Conservation (phyloP, 2,329 filamentous ascomycete genomes). For the Aspergillus carbonarius region DNA sequence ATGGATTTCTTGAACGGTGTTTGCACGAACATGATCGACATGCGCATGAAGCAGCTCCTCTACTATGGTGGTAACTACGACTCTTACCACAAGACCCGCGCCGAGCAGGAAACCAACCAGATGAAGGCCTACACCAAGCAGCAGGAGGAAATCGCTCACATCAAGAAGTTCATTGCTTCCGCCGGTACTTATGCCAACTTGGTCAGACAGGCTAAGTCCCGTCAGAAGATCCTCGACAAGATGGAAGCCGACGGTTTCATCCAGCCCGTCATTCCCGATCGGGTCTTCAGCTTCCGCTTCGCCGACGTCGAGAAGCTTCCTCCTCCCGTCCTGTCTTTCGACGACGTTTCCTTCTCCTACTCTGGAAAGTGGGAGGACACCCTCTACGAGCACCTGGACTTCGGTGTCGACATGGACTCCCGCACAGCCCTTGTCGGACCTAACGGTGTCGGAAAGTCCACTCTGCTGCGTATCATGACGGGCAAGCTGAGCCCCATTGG, state of each 20-base stretch:
- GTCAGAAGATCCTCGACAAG: slow-evolving; percentile 99
- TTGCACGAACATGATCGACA: slow-evolving; percentile 97
- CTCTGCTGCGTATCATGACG: slow-evolving; percentile 92
- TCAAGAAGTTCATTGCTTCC: slow-evolving; percentile 99
- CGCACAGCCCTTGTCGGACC: slow-evolving; percentile 94
- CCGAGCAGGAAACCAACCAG: slow-evolving; percentile 95
- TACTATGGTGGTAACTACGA: slow-evolving; percentile 99
- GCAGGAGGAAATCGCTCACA: slow-evolving; percentile 97
- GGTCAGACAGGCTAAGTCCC: slow-evolving; percentile 96
- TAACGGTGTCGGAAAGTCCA: slow-evolving; percentile 99
- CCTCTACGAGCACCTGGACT: slow-evolving; percentile 92
- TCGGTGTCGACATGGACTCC: slow-evolving; percentile 99
- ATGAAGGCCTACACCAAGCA: slow-evolving; percentile 99
- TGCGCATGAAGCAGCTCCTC: slow-evolving; percentile 81
- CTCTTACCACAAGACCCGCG: slow-evolving; percentile 90
- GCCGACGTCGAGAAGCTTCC: slow-evolving; percentile 99
- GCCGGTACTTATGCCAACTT: slow-evolving; percentile 99
- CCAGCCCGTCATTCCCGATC: slow-evolving; percentile 79
- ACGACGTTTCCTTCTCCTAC: slow-evolving; percentile 98
- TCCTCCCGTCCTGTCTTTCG: slow-evolving; percentile 91
- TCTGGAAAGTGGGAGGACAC: slow-evolving; percentile 86
- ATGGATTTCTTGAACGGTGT: slow-evolving; percentile 99
- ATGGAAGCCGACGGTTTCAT: slow-evolving; percentile 99
- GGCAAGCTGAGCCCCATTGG: slow-evolving; percentile 84
- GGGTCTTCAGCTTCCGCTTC: slow-evolving; percentile 96